A percentile compares a stretch with the other conserved stretches of the same genome.
phyloP scores from a whole-genome alignment of 2,329 filamentous ascomycete species.

The Cladophialophora psammophila region DNA sequence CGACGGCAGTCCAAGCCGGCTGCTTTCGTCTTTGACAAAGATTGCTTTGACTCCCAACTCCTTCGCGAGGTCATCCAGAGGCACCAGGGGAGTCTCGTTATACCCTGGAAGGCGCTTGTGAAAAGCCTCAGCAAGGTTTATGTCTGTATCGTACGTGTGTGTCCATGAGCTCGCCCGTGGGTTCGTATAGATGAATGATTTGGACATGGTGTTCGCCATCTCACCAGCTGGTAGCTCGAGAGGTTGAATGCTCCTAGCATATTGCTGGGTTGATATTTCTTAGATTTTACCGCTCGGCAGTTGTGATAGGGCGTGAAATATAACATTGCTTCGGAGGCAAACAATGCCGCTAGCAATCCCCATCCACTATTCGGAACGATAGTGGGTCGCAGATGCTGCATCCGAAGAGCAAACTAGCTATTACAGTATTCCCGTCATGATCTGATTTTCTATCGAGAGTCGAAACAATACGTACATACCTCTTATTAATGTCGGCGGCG shows the following conservation, averaged over 20 bases:
- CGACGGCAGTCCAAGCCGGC: conserved; percentile 71
- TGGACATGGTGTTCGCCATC: conserved; percentile 15
- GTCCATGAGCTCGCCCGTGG: conserved; percentile 27
- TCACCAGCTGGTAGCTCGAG: background rate
- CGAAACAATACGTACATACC: background rate
- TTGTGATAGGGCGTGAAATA: background rate
- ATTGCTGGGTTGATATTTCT: background rate
- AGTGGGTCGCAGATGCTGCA: no score
- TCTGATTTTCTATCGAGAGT: background rate
- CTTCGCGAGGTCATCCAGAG: conserved; percentile 62
- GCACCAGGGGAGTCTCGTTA: conserved; percentile 61
- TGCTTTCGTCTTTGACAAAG: conserved; percentile 74
- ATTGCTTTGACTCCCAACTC: conserved; percentile 66
- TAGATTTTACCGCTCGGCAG: background rate
- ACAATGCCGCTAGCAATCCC: background rate
- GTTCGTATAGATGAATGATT: conserved; percentile 27
- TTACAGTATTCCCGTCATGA: background rate
- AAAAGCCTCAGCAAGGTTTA: conserved; percentile 50
- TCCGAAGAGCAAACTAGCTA: no score
- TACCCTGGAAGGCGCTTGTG: conserved; percentile 67
- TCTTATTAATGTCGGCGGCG: no score
- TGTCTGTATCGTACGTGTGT: conserved; percentile 21
- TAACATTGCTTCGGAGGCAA: background rate
- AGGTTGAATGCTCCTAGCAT: background rate
- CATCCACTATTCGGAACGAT: no score